Evolutionary conservation across 352 stramenopile genomes (phyloP).

Genomic region (Phytophthora pistaciae): DNA sequence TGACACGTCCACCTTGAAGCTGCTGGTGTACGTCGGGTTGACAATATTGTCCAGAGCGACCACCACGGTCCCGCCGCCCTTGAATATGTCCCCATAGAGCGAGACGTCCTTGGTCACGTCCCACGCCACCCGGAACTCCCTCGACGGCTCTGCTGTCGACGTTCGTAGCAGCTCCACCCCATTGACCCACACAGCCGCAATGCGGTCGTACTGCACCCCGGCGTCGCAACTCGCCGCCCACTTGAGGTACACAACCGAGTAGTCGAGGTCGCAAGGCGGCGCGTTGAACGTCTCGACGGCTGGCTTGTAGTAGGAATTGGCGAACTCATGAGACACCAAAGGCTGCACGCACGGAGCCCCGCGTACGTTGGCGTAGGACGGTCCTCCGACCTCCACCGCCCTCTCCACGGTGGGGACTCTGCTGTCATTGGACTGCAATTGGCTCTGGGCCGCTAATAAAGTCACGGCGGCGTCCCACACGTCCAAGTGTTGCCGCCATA

Average conservation of each 20-base stretch:
- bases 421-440: conserved; percentile 23
- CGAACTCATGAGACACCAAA: conserved; percentile 61
- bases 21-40: conserved; percentile 64
- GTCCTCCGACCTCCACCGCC: conserved; percentile 51
- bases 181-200: conserved; percentile 80
- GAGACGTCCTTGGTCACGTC: conserved; percentile 77
- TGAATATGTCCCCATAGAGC: conserved; percentile 61
- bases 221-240: conserved; percentile 53
- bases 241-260: conserved; percentile 68
- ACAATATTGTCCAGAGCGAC: conserved; percentile 78
- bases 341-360: conserved; percentile 55
- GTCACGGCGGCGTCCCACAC: conserved; percentile 41
- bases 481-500: conserved; percentile 20
- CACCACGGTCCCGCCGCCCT: conserved; percentile 57
- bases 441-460: conserved; percentile 41
- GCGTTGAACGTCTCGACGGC: conserved; percentile 49
- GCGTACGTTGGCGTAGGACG: conserved; percentile 52
- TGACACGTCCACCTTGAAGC: conserved; percentile 64
- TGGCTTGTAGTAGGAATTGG: conserved; percentile 66
- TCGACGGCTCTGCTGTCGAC: conserved; percentile 72
- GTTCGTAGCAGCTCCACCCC: conserved; percentile 77
- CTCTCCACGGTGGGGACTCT: conserved; percentile 21
- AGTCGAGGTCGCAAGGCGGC: conserved; percentile 49
- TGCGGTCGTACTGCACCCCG: conserved; percentile 76
- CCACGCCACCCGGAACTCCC: conserved; percentile 56